Evolutionary conservation across 2,329 filamentous ascomycete genomes (phyloP).

Genomic region (Nigrospora sphaerica): DNA sequence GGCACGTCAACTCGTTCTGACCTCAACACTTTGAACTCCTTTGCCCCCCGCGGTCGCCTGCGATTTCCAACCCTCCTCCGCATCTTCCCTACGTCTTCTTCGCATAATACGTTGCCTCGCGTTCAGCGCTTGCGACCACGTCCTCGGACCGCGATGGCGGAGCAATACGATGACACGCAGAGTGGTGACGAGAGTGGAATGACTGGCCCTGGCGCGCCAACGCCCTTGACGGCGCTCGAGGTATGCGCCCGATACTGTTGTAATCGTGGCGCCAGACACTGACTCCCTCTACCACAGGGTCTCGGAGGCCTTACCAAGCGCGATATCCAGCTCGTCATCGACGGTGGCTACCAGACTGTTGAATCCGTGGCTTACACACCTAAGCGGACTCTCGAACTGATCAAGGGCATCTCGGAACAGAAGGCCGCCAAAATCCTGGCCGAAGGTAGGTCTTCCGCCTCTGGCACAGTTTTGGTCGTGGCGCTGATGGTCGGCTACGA

Average conservation of each 20-base stretch:
- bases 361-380: slow-evolving; percentile 92
- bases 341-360: slow-evolving; percentile 91
- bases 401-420: slow-evolving; percentile 96
- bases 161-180: slow-evolving; percentile 63
- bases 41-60: too few species aligned
- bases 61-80: neutral
- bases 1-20: too few species aligned
- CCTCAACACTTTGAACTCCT: too few species aligned
- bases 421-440: slow-evolving; percentile 87
- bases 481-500: too few species aligned
- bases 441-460: slow-evolving; percentile 58
- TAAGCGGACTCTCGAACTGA: slow-evolving; percentile 77
- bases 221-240: slow-evolving; percentile 78
- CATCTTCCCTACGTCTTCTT: neutral
- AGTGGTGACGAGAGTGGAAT: slow-evolving; percentile 61
- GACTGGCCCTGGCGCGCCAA: slow-evolving; percentile 86
- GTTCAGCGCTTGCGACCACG: too few species aligned
- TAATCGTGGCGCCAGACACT: neutral
- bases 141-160: slow-evolving; percentile 19
- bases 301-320: slow-evolving; percentile 85
- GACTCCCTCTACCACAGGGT: slow-evolving; percentile 49
- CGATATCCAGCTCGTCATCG: slow-evolving; percentile 87
- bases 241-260: slow-evolving; percentile 37
- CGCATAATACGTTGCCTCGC: neutral
- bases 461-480: neutral